Evolutionary conservation across 2,329 filamentous ascomycete species (phyloP), one percentile per base, ranked within the genome.

Genomic region (Cladophialophora chaetospira): DNA sequence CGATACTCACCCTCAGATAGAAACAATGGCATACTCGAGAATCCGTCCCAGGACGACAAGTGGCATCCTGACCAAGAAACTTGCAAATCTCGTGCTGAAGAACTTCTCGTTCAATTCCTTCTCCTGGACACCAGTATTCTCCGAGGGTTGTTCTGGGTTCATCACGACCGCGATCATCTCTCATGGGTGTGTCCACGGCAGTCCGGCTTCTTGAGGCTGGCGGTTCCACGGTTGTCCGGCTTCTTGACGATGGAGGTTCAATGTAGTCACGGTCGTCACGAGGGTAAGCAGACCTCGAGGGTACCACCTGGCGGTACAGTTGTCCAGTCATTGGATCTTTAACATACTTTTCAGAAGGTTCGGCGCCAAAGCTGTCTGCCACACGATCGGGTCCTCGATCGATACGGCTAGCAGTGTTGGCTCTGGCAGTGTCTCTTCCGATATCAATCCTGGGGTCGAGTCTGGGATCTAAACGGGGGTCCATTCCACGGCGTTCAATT

Each of bases 71-170:
- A 69, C 88, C 88, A 66, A 92, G 81, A 72, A 91, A 92, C 70
- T 88, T 87, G 77, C 88, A 91, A 65, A 92, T 90, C 72, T 92
- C 88, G 70, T 88, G 86, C 62, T 89, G 89, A 74, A 92, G 91
- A 68, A 92, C 88, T 73, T 92, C 88, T 67, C 88, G 85, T 72
- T 89, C 88, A 73, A 92, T 92, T 70, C 88, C 88, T 73, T 91
- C 87, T 68, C 87, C 84, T 43, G 87, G 86, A 53, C 91, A 85
- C 72, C 91, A 91, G 72, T 91, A 91, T 75, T 91, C 87, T 73
- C 89, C 89, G 71, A 88, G 61, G 21, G 46, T 52, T 38, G 62
- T 56, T 49, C 55, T 61, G 50, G 50, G 28, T 17, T 55, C 50
- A 38, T 61, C 61, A 55, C 58, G 61, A 19, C 17, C 23, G 36